Evolutionary conservation across 179 eudicot species (phyloP), one percentile per base, ranked within the genome.

Genomic region (Spinacia oleracea): DNA sequence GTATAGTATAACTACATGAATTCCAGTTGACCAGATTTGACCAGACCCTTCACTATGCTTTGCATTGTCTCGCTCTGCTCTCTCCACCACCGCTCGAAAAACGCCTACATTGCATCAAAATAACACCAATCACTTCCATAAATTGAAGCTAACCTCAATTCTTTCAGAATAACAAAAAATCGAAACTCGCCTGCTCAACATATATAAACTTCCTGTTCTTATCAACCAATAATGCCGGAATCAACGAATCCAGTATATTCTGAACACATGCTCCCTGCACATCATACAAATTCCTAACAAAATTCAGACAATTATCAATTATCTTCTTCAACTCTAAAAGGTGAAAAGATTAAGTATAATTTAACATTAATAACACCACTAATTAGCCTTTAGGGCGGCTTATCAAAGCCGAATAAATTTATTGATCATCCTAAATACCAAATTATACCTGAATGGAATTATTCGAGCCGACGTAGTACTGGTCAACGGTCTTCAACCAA

Each of bases 61-160:
- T 92, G 83, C 56, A 89, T 80, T 50, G 58, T 79, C 77, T 86
- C 87, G 75, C 88, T 93, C 78, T 96, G 99, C 35, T 86, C 86
- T 71, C 86, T 85, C 99, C 98, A 93, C 99, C 99, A 96, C 23
- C 97, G 89, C 87, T 96, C 94, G 86, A 96, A 92, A 89, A 96
- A 96, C 31, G 97, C 96, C 99, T 96, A 85, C 74, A 84, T 31
- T 67, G 31, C 45, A 65, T 20, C 45, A 83, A 50, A 12, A 10
- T 10, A 45, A 53, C 23, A 53, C 58, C 12, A 16, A 53, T 20
- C 1, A 20, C 58, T 53, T 53, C 23, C 58, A 53, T 6, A 18
- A 45, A 20, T 20, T 4, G 14, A 16, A 12, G 38, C 46, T 12
- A 16, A 63, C 73, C n/a, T 50, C 64, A 73, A 45, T 46, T 74